A percentile compares a stretch with the other conserved stretches of the same genome.
phyloP scores from a whole-genome alignment of 2,329 filamentous ascomycete species.

The Aspergillus ibericus region DNA sequence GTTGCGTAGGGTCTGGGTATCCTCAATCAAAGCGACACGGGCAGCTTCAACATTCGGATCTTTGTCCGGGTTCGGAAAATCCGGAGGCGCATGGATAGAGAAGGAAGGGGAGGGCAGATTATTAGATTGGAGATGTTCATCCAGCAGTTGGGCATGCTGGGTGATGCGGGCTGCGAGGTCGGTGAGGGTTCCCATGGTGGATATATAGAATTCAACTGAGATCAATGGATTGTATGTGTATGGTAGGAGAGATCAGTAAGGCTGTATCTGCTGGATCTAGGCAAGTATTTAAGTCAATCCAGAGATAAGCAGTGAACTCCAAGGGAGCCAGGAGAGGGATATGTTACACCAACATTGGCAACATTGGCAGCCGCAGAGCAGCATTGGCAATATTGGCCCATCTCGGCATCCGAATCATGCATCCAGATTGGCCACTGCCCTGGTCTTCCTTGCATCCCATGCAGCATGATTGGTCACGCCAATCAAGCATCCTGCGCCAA shows the following conservation, averaged over 20 bases:
- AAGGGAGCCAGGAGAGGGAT: too few relatives aligned
- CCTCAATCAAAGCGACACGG: background rate
- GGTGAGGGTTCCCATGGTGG: background rate
- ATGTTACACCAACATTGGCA: background rate
- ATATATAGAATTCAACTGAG: background rate
- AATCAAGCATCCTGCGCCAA: too few relatives aligned
- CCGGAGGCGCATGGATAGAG: background rate
- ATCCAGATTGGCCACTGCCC: background rate
- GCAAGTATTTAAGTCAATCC: too few relatives aligned
- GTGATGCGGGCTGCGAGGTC: background rate
- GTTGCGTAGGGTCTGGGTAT: background rate
- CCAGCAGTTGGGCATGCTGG: background rate
- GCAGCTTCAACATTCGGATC: background rate
- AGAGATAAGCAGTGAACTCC: too few relatives aligned
- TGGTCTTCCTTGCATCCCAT: too few relatives aligned
- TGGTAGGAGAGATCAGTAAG: too few relatives aligned
- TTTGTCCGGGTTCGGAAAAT: constrained; percentile 1
- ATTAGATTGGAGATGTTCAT: background rate
- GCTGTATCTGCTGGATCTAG: too few relatives aligned
- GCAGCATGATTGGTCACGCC: too few relatives aligned
- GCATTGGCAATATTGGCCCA: background rate
- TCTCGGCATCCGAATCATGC: background rate
- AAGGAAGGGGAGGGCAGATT: background rate
- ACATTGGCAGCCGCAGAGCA: too few relatives aligned
- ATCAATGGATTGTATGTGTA: too few relatives aligned